These are phyloP conservation scores for Aspergillus candidus DNA, from an alignment of 2,329 filamentous ascomycete genomes.

Conservation along the genomic window DNA sequence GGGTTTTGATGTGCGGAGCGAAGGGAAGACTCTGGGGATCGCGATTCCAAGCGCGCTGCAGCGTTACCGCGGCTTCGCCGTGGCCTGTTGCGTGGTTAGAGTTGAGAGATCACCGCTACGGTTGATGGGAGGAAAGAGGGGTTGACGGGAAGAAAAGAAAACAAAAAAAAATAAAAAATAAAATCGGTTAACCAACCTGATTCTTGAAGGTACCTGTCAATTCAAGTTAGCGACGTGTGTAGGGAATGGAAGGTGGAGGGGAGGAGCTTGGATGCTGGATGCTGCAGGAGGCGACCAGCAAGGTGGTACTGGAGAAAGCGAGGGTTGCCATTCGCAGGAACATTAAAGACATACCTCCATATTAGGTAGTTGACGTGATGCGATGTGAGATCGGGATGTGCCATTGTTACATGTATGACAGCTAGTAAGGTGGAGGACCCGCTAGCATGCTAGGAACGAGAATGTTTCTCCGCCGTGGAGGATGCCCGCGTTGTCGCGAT, in stretches of 20 bases:
- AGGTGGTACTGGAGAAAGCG: no score
- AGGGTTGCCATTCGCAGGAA: neutral
- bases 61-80: conserved; percentile 54
- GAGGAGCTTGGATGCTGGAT: conserved; percentile 1
- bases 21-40: conserved; percentile 58
- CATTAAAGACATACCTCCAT: conserved; percentile 50
- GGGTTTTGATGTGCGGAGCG: conserved; percentile 52
- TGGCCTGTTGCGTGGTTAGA: conserved; percentile 39
- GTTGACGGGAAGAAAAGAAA: conserved; percentile 4
- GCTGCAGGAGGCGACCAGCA: no score
- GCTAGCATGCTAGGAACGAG: conserved; percentile 24
- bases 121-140: neutral
- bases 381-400: conserved; percentile 38
- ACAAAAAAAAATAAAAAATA: conserved; percentile 7
- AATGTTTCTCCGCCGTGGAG: conserved; percentile 18
- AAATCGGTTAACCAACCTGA: conserved; percentile 40
- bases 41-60: conserved; percentile 58
- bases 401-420: conserved; percentile 42
- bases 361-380: conserved; percentile 65
- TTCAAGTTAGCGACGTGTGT: conserved; percentile 12
- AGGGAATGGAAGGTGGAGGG: conserved; percentile 3
- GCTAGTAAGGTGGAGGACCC: conserved; percentile 24
- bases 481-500: conserved; percentile 2
- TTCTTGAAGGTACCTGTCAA: conserved; percentile 49
- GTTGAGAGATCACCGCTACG: neutral